phyloP scores from a whole-genome alignment of 768 basidiomycete genomes.

The Lentinula guzmanii region DNA sequence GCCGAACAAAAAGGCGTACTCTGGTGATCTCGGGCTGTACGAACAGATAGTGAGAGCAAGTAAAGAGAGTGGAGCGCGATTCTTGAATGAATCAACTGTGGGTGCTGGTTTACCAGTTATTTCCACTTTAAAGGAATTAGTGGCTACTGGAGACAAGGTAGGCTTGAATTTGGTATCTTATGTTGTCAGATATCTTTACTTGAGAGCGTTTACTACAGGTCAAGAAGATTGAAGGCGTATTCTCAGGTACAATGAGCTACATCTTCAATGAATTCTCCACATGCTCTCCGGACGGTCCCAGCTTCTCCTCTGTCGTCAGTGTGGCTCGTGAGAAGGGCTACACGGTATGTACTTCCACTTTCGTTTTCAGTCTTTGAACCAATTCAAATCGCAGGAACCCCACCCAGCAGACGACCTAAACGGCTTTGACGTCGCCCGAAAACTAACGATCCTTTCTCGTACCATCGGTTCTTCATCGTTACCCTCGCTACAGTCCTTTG shows the following conservation, averaged over 20 bases:
- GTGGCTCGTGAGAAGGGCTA: slow-evolving; percentile 90
- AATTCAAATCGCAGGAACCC: slow-evolving; percentile 62
- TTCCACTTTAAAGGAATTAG: slow-evolving; percentile 85
- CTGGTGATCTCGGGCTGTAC: slow-evolving; percentile 64
- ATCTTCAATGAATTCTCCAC: slow-evolving; percentile 97
- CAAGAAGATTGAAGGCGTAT: slow-evolving; percentile 92
- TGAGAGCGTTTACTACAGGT: slow-evolving; percentile 34
- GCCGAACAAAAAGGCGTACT: slow-evolving; percentile 97
- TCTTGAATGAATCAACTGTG: slow-evolving; percentile 86
- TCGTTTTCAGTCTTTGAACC: neutral
- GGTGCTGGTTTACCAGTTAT: slow-evolving; percentile 95
- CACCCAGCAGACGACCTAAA: slow-evolving; percentile 96
- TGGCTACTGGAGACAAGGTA: slow-evolving; percentile 90
- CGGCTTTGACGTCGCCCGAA: slow-evolving; percentile 94
- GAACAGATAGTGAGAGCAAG: slow-evolving; percentile 59
- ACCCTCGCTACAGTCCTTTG: slow-evolving; percentile 68
- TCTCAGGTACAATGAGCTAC: slow-evolving; percentile 96
- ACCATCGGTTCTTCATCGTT: slow-evolving; percentile 49
- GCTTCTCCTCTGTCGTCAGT: slow-evolving; percentile 86
- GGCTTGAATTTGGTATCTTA: slow-evolving; percentile 9
- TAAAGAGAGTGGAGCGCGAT: slow-evolving; percentile 54
- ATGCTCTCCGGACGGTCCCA: slow-evolving; percentile 57
- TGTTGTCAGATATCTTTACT: neutral
- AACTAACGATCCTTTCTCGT: slow-evolving; percentile 92
- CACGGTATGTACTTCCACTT: slow-evolving; percentile 50